Conservation (phyloP, 2,329 filamentous ascomycete genomes). For the Cryphonectria carpinicola region DNA sequence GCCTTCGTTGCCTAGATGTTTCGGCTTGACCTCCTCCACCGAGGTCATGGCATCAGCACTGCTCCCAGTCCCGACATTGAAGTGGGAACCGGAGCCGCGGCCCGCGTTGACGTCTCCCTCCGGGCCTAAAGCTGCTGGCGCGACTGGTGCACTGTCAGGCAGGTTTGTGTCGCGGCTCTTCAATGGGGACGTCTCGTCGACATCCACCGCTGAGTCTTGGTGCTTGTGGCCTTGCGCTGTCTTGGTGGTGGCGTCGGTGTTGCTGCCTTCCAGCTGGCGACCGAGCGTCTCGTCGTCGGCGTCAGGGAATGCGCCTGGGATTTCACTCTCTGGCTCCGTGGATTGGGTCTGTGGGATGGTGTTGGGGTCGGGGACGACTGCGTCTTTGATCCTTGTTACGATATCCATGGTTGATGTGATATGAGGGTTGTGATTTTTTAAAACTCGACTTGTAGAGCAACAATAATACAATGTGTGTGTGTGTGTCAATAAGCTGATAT, state of each 20-base stretch:
- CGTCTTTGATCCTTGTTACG: constrained; percentile 7
- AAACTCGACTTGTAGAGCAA: background rate
- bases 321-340: background rate
- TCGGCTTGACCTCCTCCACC: background rate
- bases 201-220: background rate
- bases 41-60: background rate
- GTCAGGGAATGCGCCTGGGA: constrained; percentile 11
- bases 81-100: background rate
- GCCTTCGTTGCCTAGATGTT: constrained; percentile 11
- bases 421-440: background rate
- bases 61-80: background rate
- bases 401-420: background rate
- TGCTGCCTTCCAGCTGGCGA: background rate
- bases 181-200: background rate
- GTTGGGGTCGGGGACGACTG: constrained; percentile 6
- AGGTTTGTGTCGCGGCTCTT: background rate
- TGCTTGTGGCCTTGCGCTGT: background rate
- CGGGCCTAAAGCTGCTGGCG: background rate
- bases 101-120: background rate
- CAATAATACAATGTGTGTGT: background rate
- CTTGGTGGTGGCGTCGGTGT: background rate
- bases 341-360: background rate
- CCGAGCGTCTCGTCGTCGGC: constrained; percentile 1
- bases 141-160: background rate
- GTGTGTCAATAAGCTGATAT: background rate